Conservation (phyloP, 306 rosid species). For the Cucurbita moschata region DNA sequence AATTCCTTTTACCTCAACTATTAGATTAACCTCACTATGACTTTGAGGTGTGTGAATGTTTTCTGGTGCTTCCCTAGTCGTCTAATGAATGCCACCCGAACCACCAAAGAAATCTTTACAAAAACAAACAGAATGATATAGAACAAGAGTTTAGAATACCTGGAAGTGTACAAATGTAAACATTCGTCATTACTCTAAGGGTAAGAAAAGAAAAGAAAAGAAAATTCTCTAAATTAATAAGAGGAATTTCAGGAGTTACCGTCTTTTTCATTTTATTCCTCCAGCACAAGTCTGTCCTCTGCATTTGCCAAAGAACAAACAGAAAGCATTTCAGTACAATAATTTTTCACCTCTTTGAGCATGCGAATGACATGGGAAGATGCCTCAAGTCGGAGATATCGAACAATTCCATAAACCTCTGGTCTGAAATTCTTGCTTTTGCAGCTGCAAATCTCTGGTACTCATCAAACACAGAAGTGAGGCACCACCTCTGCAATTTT, state of each 20-base stretch:
- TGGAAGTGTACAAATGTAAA: neutral
- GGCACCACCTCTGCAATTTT: conserved; percentile 85
- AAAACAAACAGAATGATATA: neutral
- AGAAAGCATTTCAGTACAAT: conserved; percentile 15
- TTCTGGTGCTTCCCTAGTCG: neutral
- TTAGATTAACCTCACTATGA: neutral
- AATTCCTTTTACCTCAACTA: neutral
- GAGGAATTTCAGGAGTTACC: neutral
- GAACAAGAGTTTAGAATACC: neutral
- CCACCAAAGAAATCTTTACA: neutral
- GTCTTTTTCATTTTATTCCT: neutral
- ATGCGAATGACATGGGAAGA: conserved; percentile 56
- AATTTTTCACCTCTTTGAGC: conserved; percentile 34
- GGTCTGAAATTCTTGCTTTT: conserved; percentile 91
- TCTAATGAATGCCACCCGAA: neutral
- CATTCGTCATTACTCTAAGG: neutral
- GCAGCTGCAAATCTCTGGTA: conserved; percentile 96
- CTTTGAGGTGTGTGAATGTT: neutral
- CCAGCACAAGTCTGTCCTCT: neutral
- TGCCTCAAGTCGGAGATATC: conserved; percentile 73
- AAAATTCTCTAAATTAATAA: neutral
- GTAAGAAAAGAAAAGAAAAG: neutral
- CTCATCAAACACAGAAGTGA: conserved; percentile 80
- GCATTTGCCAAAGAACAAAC: conserved; percentile 12
- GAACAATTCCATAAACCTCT: conserved; percentile 83